Evolutionary conservation across 345 rosid genomes (phyloP).

Genomic region (Microthlaspi erraticum): DNA sequence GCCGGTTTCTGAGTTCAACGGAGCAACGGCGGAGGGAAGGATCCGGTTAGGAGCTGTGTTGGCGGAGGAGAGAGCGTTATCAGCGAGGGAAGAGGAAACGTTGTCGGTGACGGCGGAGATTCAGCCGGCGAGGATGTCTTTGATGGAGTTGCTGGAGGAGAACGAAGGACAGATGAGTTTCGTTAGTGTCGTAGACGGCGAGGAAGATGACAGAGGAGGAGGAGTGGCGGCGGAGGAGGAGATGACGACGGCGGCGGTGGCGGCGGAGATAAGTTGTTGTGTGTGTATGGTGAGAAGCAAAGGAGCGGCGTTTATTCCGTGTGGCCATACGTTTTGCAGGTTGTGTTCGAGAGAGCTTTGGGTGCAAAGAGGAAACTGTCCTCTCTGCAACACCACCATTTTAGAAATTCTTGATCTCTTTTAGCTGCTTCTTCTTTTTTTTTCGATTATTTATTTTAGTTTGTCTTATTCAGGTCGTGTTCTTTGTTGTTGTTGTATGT

Average conservation of each 20-base stretch:
- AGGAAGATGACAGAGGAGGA: slow-evolving; percentile 18
- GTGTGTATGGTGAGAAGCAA: slow-evolving; percentile 97
- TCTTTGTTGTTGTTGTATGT: slow-evolving; percentile 17
- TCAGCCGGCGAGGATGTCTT: slow-evolving; percentile 74
- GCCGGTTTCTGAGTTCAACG: slow-evolving; percentile 20
- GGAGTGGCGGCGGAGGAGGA: slow-evolving; percentile 26
- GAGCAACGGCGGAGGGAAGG: slow-evolving; percentile 39
- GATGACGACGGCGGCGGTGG: slow-evolving; percentile 38
- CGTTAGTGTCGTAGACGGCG: slow-evolving; percentile 16
- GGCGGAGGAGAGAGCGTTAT: slow-evolving; percentile 69
- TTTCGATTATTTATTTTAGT: neutral
- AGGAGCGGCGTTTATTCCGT: slow-evolving; percentile 96
- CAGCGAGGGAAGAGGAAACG: slow-evolving; percentile 58
- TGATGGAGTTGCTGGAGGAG: slow-evolving; percentile 91
- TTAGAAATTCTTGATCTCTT: slow-evolving; percentile 71
- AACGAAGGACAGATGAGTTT: slow-evolving; percentile 61
- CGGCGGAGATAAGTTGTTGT: slow-evolving; percentile 67
- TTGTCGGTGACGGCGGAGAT: slow-evolving; percentile 41
- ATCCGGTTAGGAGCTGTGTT: slow-evolving; percentile 48
- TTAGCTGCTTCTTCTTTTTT: slow-evolving; percentile 1
- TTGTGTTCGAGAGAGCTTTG: slow-evolving; percentile 82
- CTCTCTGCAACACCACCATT: slow-evolving; percentile 72
- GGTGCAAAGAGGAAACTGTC: slow-evolving; percentile 74
- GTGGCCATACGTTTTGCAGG: slow-evolving; percentile 95
- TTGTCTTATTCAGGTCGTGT: slow-evolving; percentile 5